Base-by-base conservation (phyloP, 129 eudicot genomes). In the Artemisia tridentata region DNA sequence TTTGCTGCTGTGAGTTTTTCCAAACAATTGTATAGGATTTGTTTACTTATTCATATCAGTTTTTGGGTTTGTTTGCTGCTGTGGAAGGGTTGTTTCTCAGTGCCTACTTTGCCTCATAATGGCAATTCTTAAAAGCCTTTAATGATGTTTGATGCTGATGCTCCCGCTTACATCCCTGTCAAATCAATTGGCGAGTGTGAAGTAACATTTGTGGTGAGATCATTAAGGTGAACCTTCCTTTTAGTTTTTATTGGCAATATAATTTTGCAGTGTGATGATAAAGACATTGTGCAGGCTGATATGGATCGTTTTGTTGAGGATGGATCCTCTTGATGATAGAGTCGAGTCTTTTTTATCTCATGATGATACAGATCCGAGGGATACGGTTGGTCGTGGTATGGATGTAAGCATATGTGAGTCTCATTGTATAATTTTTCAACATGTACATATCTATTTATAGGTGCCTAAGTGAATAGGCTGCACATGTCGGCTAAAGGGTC, bases 261-360 rank as follows among this genome's bases (percentile, higher is more conserved):
- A 68, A 63, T 81, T 69, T 82, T 75, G 82, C 91, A 86, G 93
- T 90, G 89, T 89, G 90, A 86, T 78, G 96, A 86, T 67, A 86
- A 86, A 69, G 89, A 86, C 80, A 79, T 84, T 63, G 96, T 62
- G 72, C 91, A 79, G 80, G 87, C 96, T 92, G 98, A 92, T 69
- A 86, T 89, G 91, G 95, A 89, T 51, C 91, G 95, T 47, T 92
- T 92, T 58, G 96, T 92, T 85, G 98, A 92, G 68, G 98, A 92
- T 79, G 96, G 96, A 65, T 83, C 96, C 63, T n/a, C n/a, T n/a
- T n/a, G n/a, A n/a, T n/a, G n/a, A n/a, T n/a, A n/a, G n/a, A n/a
- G n/a, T n/a, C n/a, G n/a, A n/a, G n/a, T n/a, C n/a, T n/a, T n/a
- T n/a, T n/a, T n/a, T n/a, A n/a, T n/a, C n/a, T n/a, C n/a, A n/a